phyloP scores from a whole-genome alignment of 1,139 yeast genomes.

The Sugiyamaella novakii region DNA sequence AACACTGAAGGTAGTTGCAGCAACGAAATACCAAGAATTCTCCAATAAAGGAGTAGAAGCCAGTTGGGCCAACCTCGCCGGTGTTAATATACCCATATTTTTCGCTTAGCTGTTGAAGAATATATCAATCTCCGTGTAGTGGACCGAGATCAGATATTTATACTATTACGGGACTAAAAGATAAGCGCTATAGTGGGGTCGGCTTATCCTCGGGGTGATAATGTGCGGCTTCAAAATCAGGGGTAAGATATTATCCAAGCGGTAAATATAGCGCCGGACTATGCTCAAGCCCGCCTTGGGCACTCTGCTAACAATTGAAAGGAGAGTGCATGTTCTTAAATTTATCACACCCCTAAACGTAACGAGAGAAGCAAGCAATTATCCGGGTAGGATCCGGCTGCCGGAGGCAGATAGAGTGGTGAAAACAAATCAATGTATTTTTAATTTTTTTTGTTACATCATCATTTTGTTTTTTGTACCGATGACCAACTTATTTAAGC shows the following conservation, averaged over 20 bases:
- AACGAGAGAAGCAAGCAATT: no score
- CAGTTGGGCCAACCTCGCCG: slow-evolving; percentile 62
- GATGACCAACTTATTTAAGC: slow-evolving; percentile 21
- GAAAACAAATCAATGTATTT: slow-evolving; percentile 6
- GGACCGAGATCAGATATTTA: background rate
- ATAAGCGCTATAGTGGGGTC: background rate
- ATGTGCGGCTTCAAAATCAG: no score
- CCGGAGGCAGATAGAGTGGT: background rate
- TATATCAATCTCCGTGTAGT: background rate
- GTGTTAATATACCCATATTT: slow-evolving; percentile 48
- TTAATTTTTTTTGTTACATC: slow-evolving; percentile 9
- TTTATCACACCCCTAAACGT: no score
- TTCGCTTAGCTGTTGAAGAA: no score
- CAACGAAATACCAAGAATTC: slow-evolving; percentile 70
- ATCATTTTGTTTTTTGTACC: no score
- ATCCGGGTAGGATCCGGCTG: slow-evolving; percentile 1
- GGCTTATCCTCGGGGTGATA: background rate
- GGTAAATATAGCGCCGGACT: no score
- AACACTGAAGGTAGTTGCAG: slow-evolving; percentile 80
- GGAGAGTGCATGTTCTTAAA: no score
- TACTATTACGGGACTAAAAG: no score
- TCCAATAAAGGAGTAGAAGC: slow-evolving; percentile 56
- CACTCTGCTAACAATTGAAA: no score
- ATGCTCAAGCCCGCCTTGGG: no score
- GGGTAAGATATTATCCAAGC: no score